Percentiles rank a stretch among this genome's conserved stretches.
phyloP scores from a whole-genome alignment of 495 filamentous ascomycete genomes.

The Penicillium waksmanii region DNA sequence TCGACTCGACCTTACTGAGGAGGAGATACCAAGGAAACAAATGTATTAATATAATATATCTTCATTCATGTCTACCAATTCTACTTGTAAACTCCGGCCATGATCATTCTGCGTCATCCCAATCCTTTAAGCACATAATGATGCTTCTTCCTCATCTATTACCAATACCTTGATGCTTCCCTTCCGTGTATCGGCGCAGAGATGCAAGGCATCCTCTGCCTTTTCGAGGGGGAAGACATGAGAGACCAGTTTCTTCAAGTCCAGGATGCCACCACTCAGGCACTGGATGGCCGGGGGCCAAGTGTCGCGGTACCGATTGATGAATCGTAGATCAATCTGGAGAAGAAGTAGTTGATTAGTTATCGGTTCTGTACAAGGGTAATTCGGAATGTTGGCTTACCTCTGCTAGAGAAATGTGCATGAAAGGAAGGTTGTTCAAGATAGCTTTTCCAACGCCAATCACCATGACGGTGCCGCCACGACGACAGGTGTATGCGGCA shows the following conservation, averaged over 20 bases:
- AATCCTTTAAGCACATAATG: constrained; percentile 12
- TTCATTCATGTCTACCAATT: constrained; percentile 4
- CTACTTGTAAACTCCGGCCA: neutral
- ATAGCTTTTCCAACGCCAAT: constrained; percentile 63
- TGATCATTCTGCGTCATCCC: constrained; percentile 4
- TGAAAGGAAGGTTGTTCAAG: constrained; percentile 68
- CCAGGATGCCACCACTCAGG: constrained; percentile 51
- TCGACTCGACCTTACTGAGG: constrained; percentile 6
- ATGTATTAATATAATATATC: constrained; percentile 5
- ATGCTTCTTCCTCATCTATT: constrained; percentile 53
- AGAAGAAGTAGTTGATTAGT: constrained; percentile 1
- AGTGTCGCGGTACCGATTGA: constrained; percentile 65
- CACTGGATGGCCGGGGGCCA: constrained; percentile 61
- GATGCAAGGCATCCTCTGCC: constrained; percentile 57
- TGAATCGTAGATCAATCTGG: constrained; percentile 64
- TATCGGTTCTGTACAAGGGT: neutral
- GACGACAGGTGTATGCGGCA: constrained; percentile 57
- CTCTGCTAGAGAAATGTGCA: constrained; percentile 65
- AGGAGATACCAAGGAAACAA: neutral
- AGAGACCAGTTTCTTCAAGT: constrained; percentile 68
- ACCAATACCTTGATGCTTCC: constrained; percentile 64
- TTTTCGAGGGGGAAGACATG: constrained; percentile 64
- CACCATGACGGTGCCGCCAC: constrained; percentile 63
- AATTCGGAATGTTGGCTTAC: constrained; percentile 14
- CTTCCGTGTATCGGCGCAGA: constrained; percentile 49